Evolutionary conservation across 2,329 filamentous ascomycete genomes (phyloP).

Genomic region (Cordyceps militaris): DNA sequence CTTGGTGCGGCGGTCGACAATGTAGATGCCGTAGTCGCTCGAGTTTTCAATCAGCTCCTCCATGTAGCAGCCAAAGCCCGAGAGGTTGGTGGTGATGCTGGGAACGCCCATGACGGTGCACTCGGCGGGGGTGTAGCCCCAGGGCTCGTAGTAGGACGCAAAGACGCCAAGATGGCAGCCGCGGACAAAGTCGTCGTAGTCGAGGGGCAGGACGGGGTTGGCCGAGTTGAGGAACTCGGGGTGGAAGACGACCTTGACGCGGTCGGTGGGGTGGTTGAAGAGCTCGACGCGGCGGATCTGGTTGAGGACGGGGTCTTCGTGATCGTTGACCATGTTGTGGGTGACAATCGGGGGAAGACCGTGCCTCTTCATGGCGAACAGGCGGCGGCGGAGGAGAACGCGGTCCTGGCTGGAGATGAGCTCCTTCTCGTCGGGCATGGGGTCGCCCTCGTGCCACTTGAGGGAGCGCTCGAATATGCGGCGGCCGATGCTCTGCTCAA

Average conservation of each 20-base stretch:
- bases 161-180: constrained; percentile 95
- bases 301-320: constrained; percentile 89
- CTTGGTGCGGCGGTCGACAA: constrained; percentile 91
- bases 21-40: constrained; percentile 97
- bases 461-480: constrained; percentile 92
- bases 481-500: constrained; percentile 86
- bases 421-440: constrained; percentile 93
- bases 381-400: constrained; percentile 78
- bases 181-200: constrained; percentile 97
- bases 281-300: constrained; percentile 93
- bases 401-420: constrained; percentile 87
- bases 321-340: constrained; percentile 96
- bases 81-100: constrained; percentile 95
- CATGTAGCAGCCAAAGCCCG: constrained; percentile 98
- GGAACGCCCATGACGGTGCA: constrained; percentile 99
- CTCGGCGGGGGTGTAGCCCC: constrained; percentile 97
- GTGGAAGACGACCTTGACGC: constrained; percentile 97
- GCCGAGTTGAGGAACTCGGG: constrained; percentile 95
- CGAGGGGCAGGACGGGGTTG: constrained; percentile 88
- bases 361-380: constrained; percentile 95
- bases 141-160: constrained; percentile 96
- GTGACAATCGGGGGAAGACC: constrained; percentile 91
- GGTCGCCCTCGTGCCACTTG: constrained; percentile 90
- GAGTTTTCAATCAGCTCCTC: constrained; percentile 98
- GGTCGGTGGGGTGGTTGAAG: constrained; percentile 91